Evolutionary conservation across 805 yeast genomes (phyloP).

Genomic region (Martiniozyma abietophila): DNA sequence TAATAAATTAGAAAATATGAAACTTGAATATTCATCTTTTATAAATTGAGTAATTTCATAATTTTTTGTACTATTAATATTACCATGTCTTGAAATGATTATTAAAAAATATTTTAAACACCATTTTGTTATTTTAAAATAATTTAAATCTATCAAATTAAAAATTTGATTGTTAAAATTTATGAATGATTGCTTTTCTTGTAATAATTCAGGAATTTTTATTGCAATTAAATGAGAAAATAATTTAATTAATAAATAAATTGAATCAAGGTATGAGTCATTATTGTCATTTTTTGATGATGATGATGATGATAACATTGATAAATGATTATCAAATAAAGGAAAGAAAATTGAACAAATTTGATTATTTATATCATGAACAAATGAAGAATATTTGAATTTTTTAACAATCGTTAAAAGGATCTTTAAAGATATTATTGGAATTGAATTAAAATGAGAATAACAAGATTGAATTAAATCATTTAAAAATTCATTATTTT

Average conservation of each 20-base stretch:
- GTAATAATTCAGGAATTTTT: constrained; percentile 4
- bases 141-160: not conserved
- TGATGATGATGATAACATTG: too few species aligned
- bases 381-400: too few species aligned
- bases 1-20: not conserved
- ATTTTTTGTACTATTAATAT: constrained; percentile 1
- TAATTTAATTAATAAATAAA: constrained; percentile 3
- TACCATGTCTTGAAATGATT: constrained; percentile 5
- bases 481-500: too few species aligned
- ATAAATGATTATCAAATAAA: too few species aligned
- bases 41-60: not conserved
- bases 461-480: too few species aligned
- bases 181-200: constrained; percentile 1
- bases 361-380: too few species aligned
- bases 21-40: not conserved
- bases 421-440: too few species aligned
- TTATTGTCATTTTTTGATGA: too few species aligned
- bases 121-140: constrained; percentile 3
- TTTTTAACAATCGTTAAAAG: too few species aligned
- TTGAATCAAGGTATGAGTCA: too few species aligned
- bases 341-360: too few species aligned
- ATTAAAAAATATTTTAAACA: constrained; percentile 3
- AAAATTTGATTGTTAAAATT: not conserved
- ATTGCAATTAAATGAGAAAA: constrained; percentile 3
- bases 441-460: too few species aligned